Evolutionary conservation across 1,284 basidiomycete species (phyloP).

Genomic region (Fomitopsis palustris): DNA sequence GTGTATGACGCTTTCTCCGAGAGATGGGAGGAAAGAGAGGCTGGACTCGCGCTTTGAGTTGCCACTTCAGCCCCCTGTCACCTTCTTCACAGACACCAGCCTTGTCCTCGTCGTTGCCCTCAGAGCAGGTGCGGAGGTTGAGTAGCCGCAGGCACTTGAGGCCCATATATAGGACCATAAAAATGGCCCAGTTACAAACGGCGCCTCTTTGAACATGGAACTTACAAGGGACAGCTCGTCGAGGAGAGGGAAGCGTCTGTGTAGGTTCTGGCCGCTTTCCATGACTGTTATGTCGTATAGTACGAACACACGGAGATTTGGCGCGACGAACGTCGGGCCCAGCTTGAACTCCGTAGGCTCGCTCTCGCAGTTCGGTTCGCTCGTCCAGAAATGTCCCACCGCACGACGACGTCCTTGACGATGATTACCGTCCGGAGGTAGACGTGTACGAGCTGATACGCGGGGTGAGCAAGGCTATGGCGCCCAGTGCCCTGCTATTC

Average conservation of each 20-base stretch:
- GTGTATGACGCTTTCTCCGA: neutral
- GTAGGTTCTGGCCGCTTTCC: neutral
- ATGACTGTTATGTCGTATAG: neutral
- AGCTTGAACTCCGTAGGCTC: neutral
- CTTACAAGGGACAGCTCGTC: constrained; percentile 2
- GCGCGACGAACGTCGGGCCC: neutral
- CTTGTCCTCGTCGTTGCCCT: neutral
- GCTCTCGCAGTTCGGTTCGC: neutral
- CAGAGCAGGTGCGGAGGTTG: neutral
- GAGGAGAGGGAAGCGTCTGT: neutral
- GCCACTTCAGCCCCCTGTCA: neutral
- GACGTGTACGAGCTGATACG: constrained; percentile 1
- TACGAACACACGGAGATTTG: neutral
- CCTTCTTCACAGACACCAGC: neutral
- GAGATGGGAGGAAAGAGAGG: neutral
- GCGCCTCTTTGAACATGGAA: neutral
- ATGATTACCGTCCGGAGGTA: neutral
- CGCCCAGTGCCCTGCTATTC: neutral
- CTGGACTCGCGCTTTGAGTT: neutral
- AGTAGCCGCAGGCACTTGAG: neutral
- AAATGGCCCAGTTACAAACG: neutral
- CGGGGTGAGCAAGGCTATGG: neutral
- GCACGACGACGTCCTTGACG: neutral
- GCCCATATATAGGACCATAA: neutral
- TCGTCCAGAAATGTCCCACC: neutral